Percentiles rank a stretch among this genome's conserved stretches.
These are phyloP conservation scores for Candida piceae DNA, from an alignment of 805 yeast species.

Conservation along the genomic window DNA sequence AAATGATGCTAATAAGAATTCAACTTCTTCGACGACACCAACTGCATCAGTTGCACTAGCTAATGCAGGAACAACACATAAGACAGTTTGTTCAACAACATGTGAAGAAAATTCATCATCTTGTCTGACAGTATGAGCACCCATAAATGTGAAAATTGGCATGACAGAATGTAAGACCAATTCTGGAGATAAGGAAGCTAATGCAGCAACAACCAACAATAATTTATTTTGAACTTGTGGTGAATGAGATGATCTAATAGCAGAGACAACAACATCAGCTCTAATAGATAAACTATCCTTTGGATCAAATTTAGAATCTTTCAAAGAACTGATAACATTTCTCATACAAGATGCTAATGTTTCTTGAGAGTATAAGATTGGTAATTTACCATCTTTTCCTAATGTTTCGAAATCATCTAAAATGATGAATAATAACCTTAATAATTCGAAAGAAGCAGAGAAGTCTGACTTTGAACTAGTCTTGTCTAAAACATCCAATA, in stretches of 20 bases:
- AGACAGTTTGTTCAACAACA: slow-evolving; percentile 87
- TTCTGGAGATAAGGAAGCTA: slow-evolving; percentile 88
- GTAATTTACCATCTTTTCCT: slow-evolving; percentile 86
- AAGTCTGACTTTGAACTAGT: slow-evolving; percentile 18
- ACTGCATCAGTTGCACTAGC: slow-evolving; percentile 40
- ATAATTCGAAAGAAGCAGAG: slow-evolving; percentile 31
- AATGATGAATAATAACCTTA: slow-evolving; percentile 45
- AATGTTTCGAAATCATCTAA: slow-evolving; percentile 75
- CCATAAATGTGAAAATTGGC: slow-evolving; percentile 99
- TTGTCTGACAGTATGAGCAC: slow-evolving; percentile 93
- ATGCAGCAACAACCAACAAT: slow-evolving; percentile 75
- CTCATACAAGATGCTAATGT: slow-evolving; percentile 83
- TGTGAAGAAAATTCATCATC: slow-evolving; percentile 93
- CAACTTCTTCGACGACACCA: slow-evolving; percentile 59
- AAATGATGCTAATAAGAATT: slow-evolving; percentile 80
- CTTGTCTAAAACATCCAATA: slow-evolving; percentile 74
- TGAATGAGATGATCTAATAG: slow-evolving; percentile 81
- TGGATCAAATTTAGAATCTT: slow-evolving; percentile 31
- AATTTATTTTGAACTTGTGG: slow-evolving; percentile 94
- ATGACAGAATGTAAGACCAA: slow-evolving; percentile 90
- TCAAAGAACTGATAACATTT: slow-evolving; percentile 55
- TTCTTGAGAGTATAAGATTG: slow-evolving; percentile 89
- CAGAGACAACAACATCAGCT: slow-evolving; percentile 86
- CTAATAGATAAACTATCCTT: slow-evolving; percentile 63
- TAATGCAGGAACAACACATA: slow-evolving; percentile 87